Conservation (phyloP, 2,329 filamentous ascomycete genomes). For the Cercospora sojina region DNA sequence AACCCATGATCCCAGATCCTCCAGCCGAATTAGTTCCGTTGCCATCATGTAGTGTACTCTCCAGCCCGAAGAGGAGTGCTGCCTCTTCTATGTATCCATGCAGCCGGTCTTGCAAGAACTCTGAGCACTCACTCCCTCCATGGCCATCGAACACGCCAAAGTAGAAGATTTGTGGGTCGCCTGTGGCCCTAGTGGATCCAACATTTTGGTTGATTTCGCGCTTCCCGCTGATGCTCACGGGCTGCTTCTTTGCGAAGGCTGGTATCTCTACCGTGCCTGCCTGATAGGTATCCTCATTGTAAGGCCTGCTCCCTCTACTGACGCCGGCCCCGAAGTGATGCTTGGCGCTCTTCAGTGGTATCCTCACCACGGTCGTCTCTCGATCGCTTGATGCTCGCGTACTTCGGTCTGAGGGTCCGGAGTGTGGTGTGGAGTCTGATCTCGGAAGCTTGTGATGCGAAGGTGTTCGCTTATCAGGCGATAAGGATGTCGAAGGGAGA, state of each 20-base stretch:
- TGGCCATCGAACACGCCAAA: slow-evolving; percentile 97
- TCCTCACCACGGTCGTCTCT: slow-evolving; percentile 90
- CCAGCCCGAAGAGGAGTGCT: slow-evolving; percentile 71
- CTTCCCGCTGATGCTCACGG: slow-evolving; percentile 58
- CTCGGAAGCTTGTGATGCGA: slow-evolving; percentile 84
- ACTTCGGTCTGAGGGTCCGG: slow-evolving; percentile 34
- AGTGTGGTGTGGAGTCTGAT: slow-evolving; percentile 78
- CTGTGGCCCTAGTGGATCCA: slow-evolving; percentile 71
- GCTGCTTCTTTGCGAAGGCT: slow-evolving; percentile 82
- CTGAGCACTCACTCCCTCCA: slow-evolving; percentile 83
- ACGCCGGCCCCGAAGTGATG: slow-evolving; percentile 87
- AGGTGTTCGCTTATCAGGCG: slow-evolving; percentile 64
- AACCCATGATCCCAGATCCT: slow-evolving; percentile 50
- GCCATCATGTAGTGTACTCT: slow-evolving; percentile 65
- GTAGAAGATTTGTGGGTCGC: slow-evolving; percentile 95
- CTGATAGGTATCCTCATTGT: slow-evolving; percentile 93
- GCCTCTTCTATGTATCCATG: slow-evolving; percentile 87
- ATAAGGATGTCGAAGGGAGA: slow-evolving; percentile 85
- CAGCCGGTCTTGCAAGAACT: slow-evolving; percentile 78
- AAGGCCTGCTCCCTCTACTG: slow-evolving; percentile 76
- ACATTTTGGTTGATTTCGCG: slow-evolving; percentile 31
- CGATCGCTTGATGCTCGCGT: slow-evolving; percentile 46
- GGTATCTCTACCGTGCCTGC: slow-evolving; percentile 91
- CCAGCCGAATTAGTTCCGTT: slow-evolving; percentile 40
- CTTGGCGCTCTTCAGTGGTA: slow-evolving; percentile 88